phyloP scores from a whole-genome alignment of 176 grass and related monocot species.

The Oryza glaberrima region DNA sequence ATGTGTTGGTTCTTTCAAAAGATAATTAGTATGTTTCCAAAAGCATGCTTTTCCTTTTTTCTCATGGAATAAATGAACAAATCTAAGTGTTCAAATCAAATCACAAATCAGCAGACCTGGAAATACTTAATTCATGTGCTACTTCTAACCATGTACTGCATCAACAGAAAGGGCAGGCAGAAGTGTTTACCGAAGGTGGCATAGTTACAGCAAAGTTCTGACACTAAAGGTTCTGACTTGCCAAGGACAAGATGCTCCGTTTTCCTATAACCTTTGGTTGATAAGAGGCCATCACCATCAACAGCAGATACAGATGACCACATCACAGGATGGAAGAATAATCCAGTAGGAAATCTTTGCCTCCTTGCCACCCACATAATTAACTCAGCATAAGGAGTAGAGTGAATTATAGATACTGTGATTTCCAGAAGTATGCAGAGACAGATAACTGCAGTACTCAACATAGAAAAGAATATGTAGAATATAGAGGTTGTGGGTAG shows the following conservation, averaged over 20 bases:
- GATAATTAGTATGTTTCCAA: conserved; percentile 6
- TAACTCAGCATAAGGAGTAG: conserved; percentile 71
- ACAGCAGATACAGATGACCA: conserved; percentile 31
- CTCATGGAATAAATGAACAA: background rate
- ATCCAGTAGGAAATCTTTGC: conserved; percentile 81
- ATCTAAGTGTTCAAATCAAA: conserved; percentile 6
- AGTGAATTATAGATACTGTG: conserved; percentile 67
- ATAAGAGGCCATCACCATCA: conserved; percentile 28
- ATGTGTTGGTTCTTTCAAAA: background rate
- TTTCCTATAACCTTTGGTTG: conserved; percentile 36
- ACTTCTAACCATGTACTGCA: conserved; percentile 5
- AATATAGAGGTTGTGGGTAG: conserved; percentile 86
- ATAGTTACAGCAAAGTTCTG: conserved; percentile 65
- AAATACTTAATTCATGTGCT: conserved; percentile 1
- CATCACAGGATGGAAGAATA: conserved; percentile 62
- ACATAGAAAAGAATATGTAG: conserved; percentile 92
- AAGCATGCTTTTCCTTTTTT: conserved; percentile 3
- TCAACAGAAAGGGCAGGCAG: conserved; percentile 15
- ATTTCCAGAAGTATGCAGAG: conserved; percentile 66
- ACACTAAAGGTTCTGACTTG: conserved; percentile 56
- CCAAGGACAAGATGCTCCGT: conserved; percentile 2
- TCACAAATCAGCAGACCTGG: background rate
- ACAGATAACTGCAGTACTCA: conserved; percentile 64
- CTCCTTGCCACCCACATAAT: conserved; percentile 61
- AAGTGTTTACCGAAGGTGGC: conserved; percentile 70